Percentiles rank a stretch among this genome's conserved stretches.
These are phyloP conservation scores for Ascochyta lentis DNA, from an alignment of 2,329 filamentous ascomycete species.

Conservation along the genomic window DNA sequence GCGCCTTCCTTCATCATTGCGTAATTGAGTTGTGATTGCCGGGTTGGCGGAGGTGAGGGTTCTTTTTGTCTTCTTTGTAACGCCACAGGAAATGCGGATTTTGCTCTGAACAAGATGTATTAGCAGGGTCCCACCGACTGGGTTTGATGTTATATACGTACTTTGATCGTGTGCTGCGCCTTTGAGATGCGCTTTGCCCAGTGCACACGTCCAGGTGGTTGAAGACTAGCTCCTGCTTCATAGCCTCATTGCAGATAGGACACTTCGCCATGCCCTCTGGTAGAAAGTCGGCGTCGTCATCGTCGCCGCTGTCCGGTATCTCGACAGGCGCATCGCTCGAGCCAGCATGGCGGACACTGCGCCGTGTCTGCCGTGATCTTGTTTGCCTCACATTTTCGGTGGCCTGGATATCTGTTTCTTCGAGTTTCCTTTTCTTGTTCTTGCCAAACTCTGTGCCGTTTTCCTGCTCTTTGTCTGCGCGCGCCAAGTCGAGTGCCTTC, in stretches of 20 bases:
- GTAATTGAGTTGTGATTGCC: conserved; percentile 81
- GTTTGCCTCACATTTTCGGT: conserved; percentile 43
- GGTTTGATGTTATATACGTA: conserved; percentile 20
- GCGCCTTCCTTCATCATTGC: conserved; percentile 80
- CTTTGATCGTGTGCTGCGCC: conserved; percentile 41
- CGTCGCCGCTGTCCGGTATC: conserved; percentile 49
- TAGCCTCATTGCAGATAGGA: conserved; percentile 78
- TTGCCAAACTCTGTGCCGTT: conserved; percentile 15
- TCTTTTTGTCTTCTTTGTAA: conserved; percentile 42
- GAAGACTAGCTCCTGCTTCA: conserved; percentile 81
- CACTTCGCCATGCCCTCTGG: conserved; percentile 79
- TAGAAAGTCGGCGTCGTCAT: conserved; percentile 53
- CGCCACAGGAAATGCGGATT: conserved; percentile 27
- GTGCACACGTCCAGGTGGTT: conserved; percentile 77
- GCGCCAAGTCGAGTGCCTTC: conserved; percentile 69
- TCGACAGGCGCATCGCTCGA: conserved; percentile 43
- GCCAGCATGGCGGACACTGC: conserved; percentile 43
- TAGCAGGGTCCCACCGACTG: conserved; percentile 10
- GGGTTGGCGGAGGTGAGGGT: conserved; percentile 48
- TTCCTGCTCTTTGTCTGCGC: conserved; percentile 44
- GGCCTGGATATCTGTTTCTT: conserved; percentile 57
- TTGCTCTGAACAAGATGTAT: conserved; percentile 24
- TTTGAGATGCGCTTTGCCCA: conserved; percentile 41
- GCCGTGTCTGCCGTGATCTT: conserved; percentile 47
- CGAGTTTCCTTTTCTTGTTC: conserved; percentile 58